phyloP scores from a whole-genome alignment of 163 green algal genomes.

The Prototheca cutis region DNA sequence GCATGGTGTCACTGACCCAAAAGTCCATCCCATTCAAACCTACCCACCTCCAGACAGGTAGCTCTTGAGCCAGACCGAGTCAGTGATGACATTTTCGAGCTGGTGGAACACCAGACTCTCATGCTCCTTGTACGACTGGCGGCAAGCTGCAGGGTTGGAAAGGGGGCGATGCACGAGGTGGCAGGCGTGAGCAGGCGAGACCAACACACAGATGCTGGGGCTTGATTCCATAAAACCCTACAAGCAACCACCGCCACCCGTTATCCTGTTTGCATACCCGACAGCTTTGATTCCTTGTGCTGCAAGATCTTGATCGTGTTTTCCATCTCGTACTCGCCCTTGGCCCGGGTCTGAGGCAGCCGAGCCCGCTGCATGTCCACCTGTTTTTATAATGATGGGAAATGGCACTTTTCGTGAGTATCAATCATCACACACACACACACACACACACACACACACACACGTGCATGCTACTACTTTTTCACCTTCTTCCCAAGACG shows the following conservation, averaged over 20 bases:
- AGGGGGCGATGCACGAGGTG: too few species aligned
- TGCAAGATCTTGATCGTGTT: constrained; percentile 52
- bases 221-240: too few species aligned
- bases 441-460: too few species aligned
- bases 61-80: constrained; percentile 54
- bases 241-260: too few species aligned
- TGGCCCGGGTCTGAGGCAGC: constrained; percentile 40
- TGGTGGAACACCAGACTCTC: constrained; percentile 56
- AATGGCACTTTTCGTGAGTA: too few species aligned
- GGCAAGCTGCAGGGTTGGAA: constrained; percentile 20
- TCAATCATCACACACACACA: too few species aligned
- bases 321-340: constrained; percentile 53
- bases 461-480: too few species aligned
- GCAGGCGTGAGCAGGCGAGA: too few species aligned
- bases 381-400: too few species aligned
- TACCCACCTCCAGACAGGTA: constrained; percentile 33
- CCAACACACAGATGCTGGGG: too few species aligned
- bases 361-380: constrained; percentile 43
- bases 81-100: constrained; percentile 53
- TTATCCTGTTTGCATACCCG: constrained; percentile 15
- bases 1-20: too few species aligned
- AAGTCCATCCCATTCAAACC: not conserved
- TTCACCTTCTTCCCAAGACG: constrained; percentile 28
- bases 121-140: constrained; percentile 58
- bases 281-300: constrained; percentile 59